These are phyloP conservation scores for Saturnispora saitoi DNA, from an alignment of 805 yeast species.

Conservation along the genomic window DNA sequence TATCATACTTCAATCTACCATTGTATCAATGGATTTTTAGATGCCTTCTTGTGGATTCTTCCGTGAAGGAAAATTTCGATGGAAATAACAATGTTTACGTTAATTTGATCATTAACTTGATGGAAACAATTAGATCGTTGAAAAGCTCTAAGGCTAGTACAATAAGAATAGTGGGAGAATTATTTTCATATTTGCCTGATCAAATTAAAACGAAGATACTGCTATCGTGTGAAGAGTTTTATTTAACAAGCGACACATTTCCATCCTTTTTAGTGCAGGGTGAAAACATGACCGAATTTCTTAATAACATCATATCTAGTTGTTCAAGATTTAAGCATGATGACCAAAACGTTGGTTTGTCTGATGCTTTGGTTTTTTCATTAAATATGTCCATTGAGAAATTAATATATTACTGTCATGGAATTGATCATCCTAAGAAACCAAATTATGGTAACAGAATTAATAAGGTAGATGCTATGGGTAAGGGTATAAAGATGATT, in stretches of 20 bases:
- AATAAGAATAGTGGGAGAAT: slow-evolving; percentile 26
- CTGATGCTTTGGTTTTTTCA: slow-evolving; percentile 34
- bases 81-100: neutral
- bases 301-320: slow-evolving; percentile 39
- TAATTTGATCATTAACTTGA: slow-evolving; percentile 6
- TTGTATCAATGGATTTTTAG: slow-evolving; percentile 34
- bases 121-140: slow-evolving; percentile 2
- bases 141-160: neutral
- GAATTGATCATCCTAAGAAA: slow-evolving; percentile 19
- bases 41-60: slow-evolving; percentile 21
- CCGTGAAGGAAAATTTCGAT: slow-evolving; percentile 10
- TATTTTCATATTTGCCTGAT: slow-evolving; percentile 32
- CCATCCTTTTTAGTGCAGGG: slow-evolving; percentile 23
- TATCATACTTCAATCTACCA: slow-evolving; percentile 35
- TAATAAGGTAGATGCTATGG: slow-evolving; percentile 18
- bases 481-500: slow-evolving; percentile 35
- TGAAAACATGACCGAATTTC: slow-evolving; percentile 29
- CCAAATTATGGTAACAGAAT: slow-evolving; percentile 8
- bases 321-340: slow-evolving; percentile 29
- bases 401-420: slow-evolving; percentile 26
- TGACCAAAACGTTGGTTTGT: slow-evolving; percentile 17
- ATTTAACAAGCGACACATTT: slow-evolving; percentile 33
- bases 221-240: slow-evolving; percentile 33
- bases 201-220: slow-evolving; percentile 27
- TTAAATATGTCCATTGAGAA: slow-evolving; percentile 34